A percentile compares a stretch with the other conserved stretches of the same genome.
phyloP scores from a whole-genome alignment of 352 stramenopile genomes.

The Phytophthora uliginosa region DNA sequence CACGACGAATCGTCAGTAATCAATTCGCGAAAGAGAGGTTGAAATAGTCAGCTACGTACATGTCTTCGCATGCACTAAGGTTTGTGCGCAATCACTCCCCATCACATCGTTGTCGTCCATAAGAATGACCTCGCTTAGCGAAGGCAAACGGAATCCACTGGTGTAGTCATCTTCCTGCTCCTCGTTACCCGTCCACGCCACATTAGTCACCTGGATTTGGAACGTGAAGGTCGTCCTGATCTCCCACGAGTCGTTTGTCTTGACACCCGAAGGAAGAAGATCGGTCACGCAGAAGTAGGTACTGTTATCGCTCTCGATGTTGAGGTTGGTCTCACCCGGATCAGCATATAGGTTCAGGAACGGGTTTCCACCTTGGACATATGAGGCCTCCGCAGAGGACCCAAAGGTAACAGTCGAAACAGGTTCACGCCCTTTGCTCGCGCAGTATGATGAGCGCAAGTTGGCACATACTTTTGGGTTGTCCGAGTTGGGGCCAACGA shows the following conservation, averaged over 20 bases:
- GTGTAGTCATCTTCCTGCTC: constrained; percentile 23
- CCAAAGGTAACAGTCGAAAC: constrained; percentile 65
- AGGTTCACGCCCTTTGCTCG: constrained; percentile 53
- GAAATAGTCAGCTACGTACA: constrained; percentile 49
- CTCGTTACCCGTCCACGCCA: constrained; percentile 52
- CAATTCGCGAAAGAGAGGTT: neutral
- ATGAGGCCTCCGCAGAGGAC: constrained; percentile 48
- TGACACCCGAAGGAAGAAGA: constrained; percentile 68
- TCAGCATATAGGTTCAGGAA: constrained; percentile 77
- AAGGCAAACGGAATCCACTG: constrained; percentile 49
- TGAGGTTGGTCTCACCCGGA: constrained; percentile 61
- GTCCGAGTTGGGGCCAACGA: constrained; percentile 67
- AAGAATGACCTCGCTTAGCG: constrained; percentile 68
- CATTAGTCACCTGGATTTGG: constrained; percentile 72
- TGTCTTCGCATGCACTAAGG: constrained; percentile 69
- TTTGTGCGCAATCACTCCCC: constrained; percentile 77
- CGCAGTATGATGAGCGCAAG: constrained; percentile 62
- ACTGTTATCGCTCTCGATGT: constrained; percentile 60
- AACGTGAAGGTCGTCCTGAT: constrained; percentile 78
- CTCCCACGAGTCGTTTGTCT: constrained; percentile 73
- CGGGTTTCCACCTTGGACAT: constrained; percentile 82
- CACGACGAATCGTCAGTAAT: constrained; percentile 14
- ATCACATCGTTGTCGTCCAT: constrained; percentile 63
- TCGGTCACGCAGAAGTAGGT: constrained; percentile 85
- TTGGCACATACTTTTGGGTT: constrained; percentile 81